Conservation (phyloP, 2,329 filamentous ascomycete species). For the Epicoccum sorghinum region DNA sequence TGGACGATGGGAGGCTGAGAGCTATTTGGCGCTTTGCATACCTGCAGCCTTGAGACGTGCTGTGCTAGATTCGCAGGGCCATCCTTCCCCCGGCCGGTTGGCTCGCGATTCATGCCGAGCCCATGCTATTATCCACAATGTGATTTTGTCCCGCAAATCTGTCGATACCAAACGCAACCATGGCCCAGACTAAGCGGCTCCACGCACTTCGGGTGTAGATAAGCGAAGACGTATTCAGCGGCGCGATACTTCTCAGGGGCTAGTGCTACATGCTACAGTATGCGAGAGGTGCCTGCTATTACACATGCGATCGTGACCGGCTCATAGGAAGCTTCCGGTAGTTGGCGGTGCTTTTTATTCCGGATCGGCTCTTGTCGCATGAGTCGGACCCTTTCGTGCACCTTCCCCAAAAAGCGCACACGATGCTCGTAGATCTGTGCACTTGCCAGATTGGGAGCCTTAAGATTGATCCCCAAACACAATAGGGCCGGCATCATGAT, state of each 20-base stretch:
- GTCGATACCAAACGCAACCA: not conserved
- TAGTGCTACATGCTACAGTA: not conserved
- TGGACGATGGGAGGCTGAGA: constrained; percentile 2
- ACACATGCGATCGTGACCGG: too few species aligned
- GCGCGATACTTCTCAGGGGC: not conserved
- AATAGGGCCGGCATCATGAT: not conserved
- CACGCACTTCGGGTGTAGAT: not conserved
- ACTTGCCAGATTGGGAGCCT: not conserved
- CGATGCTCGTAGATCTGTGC: constrained; percentile 1
- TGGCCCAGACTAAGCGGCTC: not conserved
- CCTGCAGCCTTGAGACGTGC: not conserved
- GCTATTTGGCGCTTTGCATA: not conserved
- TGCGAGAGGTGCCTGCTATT: not conserved
- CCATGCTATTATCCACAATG: not conserved
- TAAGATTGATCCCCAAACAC: not conserved
- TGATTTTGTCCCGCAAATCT: not conserved
- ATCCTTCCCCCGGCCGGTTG: not conserved
- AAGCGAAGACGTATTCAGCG: constrained; percentile 5
- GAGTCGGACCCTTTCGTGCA: not conserved
- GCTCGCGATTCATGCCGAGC: not conserved
- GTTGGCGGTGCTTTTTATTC: not conserved
- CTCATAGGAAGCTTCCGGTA: too few species aligned
- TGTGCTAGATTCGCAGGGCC: constrained; percentile 1
- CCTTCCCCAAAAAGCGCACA: not conserved
- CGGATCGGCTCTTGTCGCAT: not conserved